phyloP scores from a whole-genome alignment of 192 early-diverging fungal species.

The Coemansia sp. region DNA sequence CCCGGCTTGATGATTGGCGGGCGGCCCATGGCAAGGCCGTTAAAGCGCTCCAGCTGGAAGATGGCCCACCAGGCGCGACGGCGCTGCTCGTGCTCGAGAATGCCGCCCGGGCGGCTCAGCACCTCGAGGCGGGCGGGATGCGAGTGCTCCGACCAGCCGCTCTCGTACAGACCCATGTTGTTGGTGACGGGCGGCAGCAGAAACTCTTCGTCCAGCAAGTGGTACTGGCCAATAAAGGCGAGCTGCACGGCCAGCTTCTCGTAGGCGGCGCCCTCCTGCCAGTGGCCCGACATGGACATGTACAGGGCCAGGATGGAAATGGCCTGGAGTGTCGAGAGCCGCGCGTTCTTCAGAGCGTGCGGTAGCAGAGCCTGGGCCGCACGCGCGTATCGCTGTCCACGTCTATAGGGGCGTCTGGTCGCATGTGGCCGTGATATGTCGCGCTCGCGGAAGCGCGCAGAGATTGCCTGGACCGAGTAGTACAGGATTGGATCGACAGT shows the following conservation, averaged over 20 bases:
- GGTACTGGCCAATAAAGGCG: conserved; percentile 47
- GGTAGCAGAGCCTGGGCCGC: conserved; percentile 27
- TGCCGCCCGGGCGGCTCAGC: conserved; percentile 35
- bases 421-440: background rate
- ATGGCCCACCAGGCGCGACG: conserved; percentile 48
- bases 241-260: conserved; percentile 47
- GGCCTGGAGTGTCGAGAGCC: conserved; percentile 38
- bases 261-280: conserved; percentile 44
- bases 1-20: conserved; percentile 50
- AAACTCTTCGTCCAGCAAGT: conserved; percentile 49
- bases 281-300: conserved; percentile 41
- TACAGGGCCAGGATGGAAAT: conserved; percentile 33
- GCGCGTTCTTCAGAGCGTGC: conserved; percentile 2
- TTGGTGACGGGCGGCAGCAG: conserved; percentile 39
- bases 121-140: conserved; percentile 39
- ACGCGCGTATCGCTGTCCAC: conserved; percentile 27
- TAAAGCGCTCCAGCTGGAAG: conserved; percentile 47
- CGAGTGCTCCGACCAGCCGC: conserved; percentile 46
- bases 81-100: conserved; percentile 43
- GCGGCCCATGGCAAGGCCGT: conserved; percentile 48
- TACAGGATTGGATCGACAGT: conserved; percentile 29
- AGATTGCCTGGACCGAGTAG: conserved; percentile 41
- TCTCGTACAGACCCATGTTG: conserved; percentile 42
- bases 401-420: conserved; percentile 14
- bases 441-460: conserved; percentile 17